Evolutionary conservation across 2,329 filamentous ascomycete species (phyloP), one percentile per base, ranked within the genome.

Genomic region (Botrytis medusae): DNA sequence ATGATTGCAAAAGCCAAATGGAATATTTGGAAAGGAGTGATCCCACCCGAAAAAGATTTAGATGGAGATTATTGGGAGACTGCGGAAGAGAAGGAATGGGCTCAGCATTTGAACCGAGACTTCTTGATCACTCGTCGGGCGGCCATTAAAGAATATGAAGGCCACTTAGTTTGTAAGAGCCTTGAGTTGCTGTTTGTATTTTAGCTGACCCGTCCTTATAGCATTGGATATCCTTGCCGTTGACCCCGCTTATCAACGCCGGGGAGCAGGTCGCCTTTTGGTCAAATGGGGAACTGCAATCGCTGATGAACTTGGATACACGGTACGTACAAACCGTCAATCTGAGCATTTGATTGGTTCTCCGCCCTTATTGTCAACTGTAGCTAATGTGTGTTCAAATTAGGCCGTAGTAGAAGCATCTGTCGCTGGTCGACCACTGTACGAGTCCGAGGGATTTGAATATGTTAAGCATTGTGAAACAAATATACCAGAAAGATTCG

Each of bases 81-180:
- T 18, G 48, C 42, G 29, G 67, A 69, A 37, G 67, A 69, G 51
- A 69, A 69, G n/a, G 67, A 69, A 18, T 69, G 67, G 67, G 67
- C 67, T 60, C 67, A 69, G 37, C 20, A 69, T 44, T 16, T 69
- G 67, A 60, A 20, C 8, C 34, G 67, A 44, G 67, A 69, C 4
- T 69, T 69, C 42, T 25, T 69, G 67, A 42, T 59, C 32, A 25
- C n/a, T 22, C 67, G 67, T 60, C 51, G 51, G 18, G 42, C 54
- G 20, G 67, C 67, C 18, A 60, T 69, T 8, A 69, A 34, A 60
- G 67, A 69, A 32, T 18, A 37, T 34, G 51, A 20, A 34, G 67
- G 67, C 16, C 48, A 69, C 25, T 69, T 69, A 69, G 67, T 69
- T 60, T 69, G 67, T 69, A 69, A 69, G 67, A 44, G n/a, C 12